A percentile compares a stretch with the other conserved stretches of the same genome.
phyloP scores from a whole-genome alignment of 2,329 filamentous ascomycete genomes.

The Beauveria medogensis region DNA sequence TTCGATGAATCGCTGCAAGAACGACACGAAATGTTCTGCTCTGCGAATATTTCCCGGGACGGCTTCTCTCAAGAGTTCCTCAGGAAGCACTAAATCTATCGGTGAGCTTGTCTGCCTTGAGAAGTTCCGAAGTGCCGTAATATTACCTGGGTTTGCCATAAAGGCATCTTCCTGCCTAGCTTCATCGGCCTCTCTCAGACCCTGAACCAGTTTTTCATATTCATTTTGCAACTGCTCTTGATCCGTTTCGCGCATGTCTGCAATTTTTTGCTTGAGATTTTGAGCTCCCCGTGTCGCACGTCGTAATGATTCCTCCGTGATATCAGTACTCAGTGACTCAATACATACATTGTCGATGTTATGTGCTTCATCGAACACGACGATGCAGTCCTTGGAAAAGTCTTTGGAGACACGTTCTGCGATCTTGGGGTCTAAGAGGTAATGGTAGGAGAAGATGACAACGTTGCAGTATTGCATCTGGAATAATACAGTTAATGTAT shows the following conservation, averaged over 20 bases:
- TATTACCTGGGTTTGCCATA: constrained; percentile 76
- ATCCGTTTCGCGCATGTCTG: constrained; percentile 92
- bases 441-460: constrained; percentile 99
- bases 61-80: constrained; percentile 90
- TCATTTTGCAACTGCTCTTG: constrained; percentile 90
- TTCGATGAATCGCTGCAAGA: constrained; percentile 93
- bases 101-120: constrained; percentile 14
- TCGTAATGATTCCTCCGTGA: constrained; percentile 88
- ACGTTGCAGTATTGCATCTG: constrained; percentile 99
- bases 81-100: constrained; percentile 60
- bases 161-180: constrained; percentile 89
- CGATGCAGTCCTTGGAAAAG: constrained; percentile 94
- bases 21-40: constrained; percentile 92
- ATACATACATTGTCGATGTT: constrained; percentile 99
- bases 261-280: constrained; percentile 84
- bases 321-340: constrained; percentile 90
- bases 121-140: not conserved
- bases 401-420: constrained; percentile 92
- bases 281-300: constrained; percentile 85
- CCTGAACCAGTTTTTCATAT: constrained; percentile 91
- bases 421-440: constrained; percentile 94
- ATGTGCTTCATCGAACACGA: constrained; percentile 97
- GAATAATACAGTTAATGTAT: not conserved
- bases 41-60: constrained; percentile 93
- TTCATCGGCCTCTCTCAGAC: constrained; percentile 79